Conservation (phyloP, 2,329 filamentous ascomycete genomes). For the Coniochaeta hoffmannii region DNA sequence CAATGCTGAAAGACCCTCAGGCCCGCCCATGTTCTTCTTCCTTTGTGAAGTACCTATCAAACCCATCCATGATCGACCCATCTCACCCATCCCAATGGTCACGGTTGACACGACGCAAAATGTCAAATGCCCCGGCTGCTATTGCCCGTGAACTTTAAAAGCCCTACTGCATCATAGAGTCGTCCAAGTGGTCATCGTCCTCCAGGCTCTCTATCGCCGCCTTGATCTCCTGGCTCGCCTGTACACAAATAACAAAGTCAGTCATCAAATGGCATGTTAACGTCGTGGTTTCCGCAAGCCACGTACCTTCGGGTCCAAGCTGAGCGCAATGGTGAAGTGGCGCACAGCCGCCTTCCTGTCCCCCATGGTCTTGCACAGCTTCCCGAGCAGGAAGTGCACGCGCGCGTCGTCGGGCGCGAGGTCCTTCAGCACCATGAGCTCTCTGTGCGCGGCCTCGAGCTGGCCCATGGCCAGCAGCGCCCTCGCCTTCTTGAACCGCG, state of each 20-base stretch:
- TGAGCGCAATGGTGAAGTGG: slow-evolving; percentile 90
- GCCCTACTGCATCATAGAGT: slow-evolving; percentile 53
- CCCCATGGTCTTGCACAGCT: slow-evolving; percentile 66
- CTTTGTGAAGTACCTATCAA: not conserved
- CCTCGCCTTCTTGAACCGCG: slow-evolving; percentile 88
- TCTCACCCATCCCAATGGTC: not conserved
- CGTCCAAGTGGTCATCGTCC: slow-evolving; percentile 65
- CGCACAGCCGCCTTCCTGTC: slow-evolving; percentile 76
- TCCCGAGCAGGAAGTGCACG: slow-evolving; percentile 89
- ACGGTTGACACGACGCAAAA: not conserved
- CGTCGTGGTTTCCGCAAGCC: too few relatives aligned
- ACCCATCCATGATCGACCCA: too few relatives aligned
- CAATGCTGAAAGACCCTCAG: not conserved
- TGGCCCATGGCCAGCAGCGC: slow-evolving; percentile 70
- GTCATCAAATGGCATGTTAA: too few relatives aligned
- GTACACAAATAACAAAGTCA: slow-evolving; percentile 11
- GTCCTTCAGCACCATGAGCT: slow-evolving; percentile 83
- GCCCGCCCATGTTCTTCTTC: not conserved
- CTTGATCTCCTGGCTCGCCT: slow-evolving; percentile 93
- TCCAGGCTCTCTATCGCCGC: slow-evolving; percentile 92
- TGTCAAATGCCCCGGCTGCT: not conserved
- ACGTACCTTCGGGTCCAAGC: slow-evolving; percentile 87
- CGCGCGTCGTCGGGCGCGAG: slow-evolving; percentile 91
- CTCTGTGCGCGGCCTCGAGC: slow-evolving; percentile 66
- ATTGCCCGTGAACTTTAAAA: slow-evolving; percentile 3